Evolutionary conservation across 495 filamentous ascomycete species (phyloP), one percentile per base, ranked within the genome.

Genomic region (Trichoderma parareesei): DNA sequence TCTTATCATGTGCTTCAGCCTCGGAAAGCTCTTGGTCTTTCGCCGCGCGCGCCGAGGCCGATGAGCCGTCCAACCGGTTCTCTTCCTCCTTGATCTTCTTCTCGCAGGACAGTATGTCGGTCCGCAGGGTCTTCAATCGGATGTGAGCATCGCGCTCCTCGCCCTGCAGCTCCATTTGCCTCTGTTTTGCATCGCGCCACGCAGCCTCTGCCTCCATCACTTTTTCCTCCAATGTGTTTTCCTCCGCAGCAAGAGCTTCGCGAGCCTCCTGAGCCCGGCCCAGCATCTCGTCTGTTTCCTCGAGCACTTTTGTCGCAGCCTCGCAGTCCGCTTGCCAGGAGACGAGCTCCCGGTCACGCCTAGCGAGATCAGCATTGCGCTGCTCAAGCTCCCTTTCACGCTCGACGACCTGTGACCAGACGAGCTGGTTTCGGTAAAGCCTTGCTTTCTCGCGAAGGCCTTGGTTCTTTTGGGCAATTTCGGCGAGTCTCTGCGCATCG

Each of bases 351-450:
- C 71, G 69, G 27, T 76, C 64, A 5, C 77, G 66, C 37, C 74
- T 70, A 8, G 70, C 64, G 40, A 82, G 67, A 7, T 69, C 69
- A 6, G 71, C 62, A 38, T 76, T 70, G 48, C 70, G 68, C 35
- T 65, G 46, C 41, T 68, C 62, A 1, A 77, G 66, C 20, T 76
- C 71, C 7, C 67, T 65, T 67, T 81, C 77, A 57, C 77, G 69
- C 13, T 76, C 71, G 13, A 71, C 73, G 2, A 93, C 89, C 67
- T 91, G 88, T 37, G 82, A 79, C 90, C 90, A 93, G 40, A 82
- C 87, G 76, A 90, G 77, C 71, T 92, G 87, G 18, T 76, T 72
- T 53, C 79, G 73, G 61, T 88, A 72, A 37, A 76, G 75, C 40
- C 76, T 71, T 60, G 85, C 74, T 42, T 81, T 82, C 4, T 78